Percentiles rank a stretch among this genome's conserved stretches.
Evolutionary conservation across 768 basidiomycete genomes (phyloP).

Genomic region (Lactifluus subvellereus): DNA sequence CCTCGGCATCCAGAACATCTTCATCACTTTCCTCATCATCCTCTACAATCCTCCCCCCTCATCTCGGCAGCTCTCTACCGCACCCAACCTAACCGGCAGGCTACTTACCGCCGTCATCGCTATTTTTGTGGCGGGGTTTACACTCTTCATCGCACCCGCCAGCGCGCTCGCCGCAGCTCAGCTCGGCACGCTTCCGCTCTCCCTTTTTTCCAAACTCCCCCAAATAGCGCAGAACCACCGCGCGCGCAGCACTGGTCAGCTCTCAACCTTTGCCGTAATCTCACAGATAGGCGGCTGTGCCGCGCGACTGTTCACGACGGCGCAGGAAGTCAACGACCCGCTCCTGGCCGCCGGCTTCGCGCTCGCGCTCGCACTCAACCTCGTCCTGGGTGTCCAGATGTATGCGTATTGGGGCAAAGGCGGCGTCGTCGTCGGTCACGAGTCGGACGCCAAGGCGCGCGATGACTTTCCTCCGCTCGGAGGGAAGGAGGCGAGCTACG

Average conservation of each 20-base stretch:
- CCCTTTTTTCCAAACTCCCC: conserved; percentile 88
- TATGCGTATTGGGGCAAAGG: conserved; percentile 75
- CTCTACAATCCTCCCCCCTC: conserved; percentile 44
- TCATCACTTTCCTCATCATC: conserved; percentile 86
- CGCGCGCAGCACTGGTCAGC: conserved; percentile 79
- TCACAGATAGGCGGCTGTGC: conserved; percentile 85
- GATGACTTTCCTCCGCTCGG: conserved; percentile 27
- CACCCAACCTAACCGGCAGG: conserved; percentile 29
- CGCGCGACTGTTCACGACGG: conserved; percentile 90
- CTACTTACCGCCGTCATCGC: conserved; percentile 32
- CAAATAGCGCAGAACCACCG: conserved; percentile 83
- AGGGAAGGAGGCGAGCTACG: conserved; percentile 12
- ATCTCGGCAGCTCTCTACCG: conserved; percentile 22
- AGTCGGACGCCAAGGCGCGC: conserved; percentile 23
- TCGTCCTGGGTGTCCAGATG: conserved; percentile 80
- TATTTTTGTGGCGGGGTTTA: conserved; percentile 33
- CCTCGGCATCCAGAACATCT: conserved; percentile 80
- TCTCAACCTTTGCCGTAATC: conserved; percentile 88
- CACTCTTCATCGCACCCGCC: conserved; percentile 45
- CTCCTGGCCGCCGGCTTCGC: conserved; percentile 81
- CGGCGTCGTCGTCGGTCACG: conserved; percentile 21
- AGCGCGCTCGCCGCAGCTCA: conserved; percentile 64
- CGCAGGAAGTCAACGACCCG: conserved; percentile 78
- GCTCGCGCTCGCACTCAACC: conserved; percentile 75
- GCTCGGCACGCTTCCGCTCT: conserved; percentile 81